Percentiles rank a stretch among this genome's conserved stretches.
Evolutionary conservation across 139 green algal species (phyloP).

Genomic region (Auxenochlorella pyrenoidosa): DNA sequence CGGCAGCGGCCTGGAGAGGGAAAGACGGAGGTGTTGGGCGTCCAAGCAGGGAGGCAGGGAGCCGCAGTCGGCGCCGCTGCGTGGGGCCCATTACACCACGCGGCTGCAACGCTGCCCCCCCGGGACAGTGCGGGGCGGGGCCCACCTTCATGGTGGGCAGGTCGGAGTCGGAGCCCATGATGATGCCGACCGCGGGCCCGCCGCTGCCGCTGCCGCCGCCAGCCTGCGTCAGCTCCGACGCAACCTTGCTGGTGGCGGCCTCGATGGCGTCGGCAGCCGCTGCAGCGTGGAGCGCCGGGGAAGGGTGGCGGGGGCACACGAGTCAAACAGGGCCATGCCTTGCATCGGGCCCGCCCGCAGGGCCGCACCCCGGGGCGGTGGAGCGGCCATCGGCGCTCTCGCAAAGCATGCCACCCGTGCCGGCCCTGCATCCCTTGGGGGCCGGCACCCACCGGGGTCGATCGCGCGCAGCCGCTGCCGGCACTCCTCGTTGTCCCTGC

Average conservation of each 20-base stretch:
- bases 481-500: slow-evolving; percentile 48
- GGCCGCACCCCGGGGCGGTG: too few species aligned
- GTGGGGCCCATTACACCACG: too few species aligned
- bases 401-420: too few species aligned
- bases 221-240: slow-evolving; percentile 23
- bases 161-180: slow-evolving; percentile 98
- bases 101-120: background rate
- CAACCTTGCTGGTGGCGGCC: background rate
- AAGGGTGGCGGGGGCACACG: background rate
- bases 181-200: slow-evolving; percentile 87
- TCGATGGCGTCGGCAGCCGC: slow-evolving; percentile 25
- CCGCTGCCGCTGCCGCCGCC: background rate
- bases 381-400: too few species aligned
- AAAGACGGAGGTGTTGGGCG: too few species aligned
- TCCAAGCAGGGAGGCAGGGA: background rate
- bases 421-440: too few species aligned
- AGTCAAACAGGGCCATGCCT: background rate
- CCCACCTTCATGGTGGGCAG: slow-evolving; percentile 89
- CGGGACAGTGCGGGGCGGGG: too few species aligned
- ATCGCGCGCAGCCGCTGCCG: slow-evolving; percentile 64
- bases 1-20: background rate
- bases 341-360: too few species aligned
- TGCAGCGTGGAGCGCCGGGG: background rate
- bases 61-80: too few species aligned
- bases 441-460: slow-evolving; percentile 58